These are phyloP conservation scores for Lecanicillium sp. DNA, from an alignment of 2,329 filamentous ascomycete genomes.

Conservation along the genomic window DNA sequence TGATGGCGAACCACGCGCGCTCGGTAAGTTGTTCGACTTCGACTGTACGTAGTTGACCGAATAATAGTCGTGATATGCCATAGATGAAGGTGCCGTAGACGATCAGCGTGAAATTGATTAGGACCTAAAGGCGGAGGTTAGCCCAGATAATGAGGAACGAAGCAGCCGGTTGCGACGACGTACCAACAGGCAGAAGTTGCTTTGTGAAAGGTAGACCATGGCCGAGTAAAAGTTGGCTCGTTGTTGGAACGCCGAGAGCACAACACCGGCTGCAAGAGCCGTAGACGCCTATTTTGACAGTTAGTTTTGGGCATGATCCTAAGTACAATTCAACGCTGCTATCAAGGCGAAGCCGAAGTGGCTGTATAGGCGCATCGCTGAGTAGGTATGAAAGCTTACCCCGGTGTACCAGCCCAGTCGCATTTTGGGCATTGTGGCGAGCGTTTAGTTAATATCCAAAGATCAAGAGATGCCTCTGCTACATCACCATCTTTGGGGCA, in stretches of 20 bases:
- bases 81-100: constrained; percentile 74
- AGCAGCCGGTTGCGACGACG: constrained; percentile 18
- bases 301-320: constrained; percentile 15
- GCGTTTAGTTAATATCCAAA: constrained; percentile 8
- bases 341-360: constrained; percentile 13
- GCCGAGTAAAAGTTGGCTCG: constrained; percentile 97
- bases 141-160: neutral
- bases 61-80: constrained; percentile 81
- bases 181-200: constrained; percentile 90
- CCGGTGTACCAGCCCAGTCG: constrained; percentile 52
- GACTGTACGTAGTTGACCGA: constrained; percentile 80
- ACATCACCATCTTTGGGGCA: constrained; percentile 5
- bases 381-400: too few species aligned
- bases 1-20: constrained; percentile 95
- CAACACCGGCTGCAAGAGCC: constrained; percentile 72
- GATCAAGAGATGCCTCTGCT: neutral
- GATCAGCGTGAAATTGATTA: constrained; percentile 85
- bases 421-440: constrained; percentile 35
- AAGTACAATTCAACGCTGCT: constrained; percentile 7
- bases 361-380: neutral
- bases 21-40: constrained; percentile 97
- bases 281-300: constrained; percentile 57
- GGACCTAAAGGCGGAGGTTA: constrained; percentile 47
- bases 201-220: constrained; percentile 93
- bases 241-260: constrained; percentile 87